Percentiles rank a stretch among this genome's conserved stretches.
Conservation (phyloP, 1,284 basidiomycete genomes). For the Papiliotrema nemorosa region DNA sequence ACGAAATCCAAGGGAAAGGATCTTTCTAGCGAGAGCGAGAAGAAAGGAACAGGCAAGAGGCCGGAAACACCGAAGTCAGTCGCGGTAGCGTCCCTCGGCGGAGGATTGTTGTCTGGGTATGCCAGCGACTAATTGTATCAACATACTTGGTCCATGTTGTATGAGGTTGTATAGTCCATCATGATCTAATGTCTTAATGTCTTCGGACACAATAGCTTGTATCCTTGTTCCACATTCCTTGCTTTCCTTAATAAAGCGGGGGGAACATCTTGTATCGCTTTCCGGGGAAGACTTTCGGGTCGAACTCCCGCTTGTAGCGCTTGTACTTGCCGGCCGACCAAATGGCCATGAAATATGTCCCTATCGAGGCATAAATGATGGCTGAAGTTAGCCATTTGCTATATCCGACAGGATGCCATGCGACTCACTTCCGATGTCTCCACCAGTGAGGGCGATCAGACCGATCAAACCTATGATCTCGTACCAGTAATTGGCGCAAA, state of each 20-base stretch:
- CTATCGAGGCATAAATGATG: slow-evolving; percentile 67
- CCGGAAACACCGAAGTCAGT: background rate
- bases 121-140: slow-evolving; percentile 21
- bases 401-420: background rate
- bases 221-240: background rate
- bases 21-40: slow-evolving; percentile 1
- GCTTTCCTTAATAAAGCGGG: slow-evolving; percentile 25
- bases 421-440: slow-evolving; percentile 63
- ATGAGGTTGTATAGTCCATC: background rate
- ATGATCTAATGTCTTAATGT: background rate
- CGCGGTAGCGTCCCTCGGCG: slow-evolving; percentile 1
- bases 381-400: slow-evolving; percentile 50
- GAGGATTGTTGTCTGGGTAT: slow-evolving; percentile 26
- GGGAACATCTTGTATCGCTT: slow-evolving; percentile 44
- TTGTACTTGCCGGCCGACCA: slow-evolving; percentile 94
- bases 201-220: background rate
- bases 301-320: slow-evolving; percentile 90
- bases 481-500: slow-evolving; percentile 94
- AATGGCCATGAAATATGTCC: slow-evolving; percentile 68
- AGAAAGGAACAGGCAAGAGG: background rate
- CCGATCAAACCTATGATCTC: slow-evolving; percentile 76
- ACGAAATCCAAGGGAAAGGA: slow-evolving; percentile 18
- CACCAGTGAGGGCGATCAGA: slow-evolving; percentile 69
- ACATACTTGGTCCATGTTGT: background rate
- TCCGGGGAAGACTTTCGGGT: slow-evolving; percentile 57